A percentile compares a stretch with the other conserved stretches of the same genome.
Conservation (phyloP, 495 filamentous ascomycete genomes). For the Podospora australis region DNA sequence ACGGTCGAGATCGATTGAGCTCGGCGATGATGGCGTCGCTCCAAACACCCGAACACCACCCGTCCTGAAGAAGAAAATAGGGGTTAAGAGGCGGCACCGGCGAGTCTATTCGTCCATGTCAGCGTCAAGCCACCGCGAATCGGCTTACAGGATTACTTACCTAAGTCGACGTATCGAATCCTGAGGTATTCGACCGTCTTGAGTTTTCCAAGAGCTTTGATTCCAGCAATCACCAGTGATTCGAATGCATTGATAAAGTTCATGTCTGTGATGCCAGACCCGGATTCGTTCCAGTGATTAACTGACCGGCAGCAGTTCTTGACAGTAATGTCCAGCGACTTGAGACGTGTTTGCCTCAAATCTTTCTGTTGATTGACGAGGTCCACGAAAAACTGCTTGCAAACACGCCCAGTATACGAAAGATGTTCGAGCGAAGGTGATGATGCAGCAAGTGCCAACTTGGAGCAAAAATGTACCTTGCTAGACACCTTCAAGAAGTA, state of each 20-base stretch:
- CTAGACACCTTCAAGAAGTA: slow-evolving; percentile 50
- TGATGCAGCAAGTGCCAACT: slow-evolving; percentile 45
- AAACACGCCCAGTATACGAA: slow-evolving; percentile 61
- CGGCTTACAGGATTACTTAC: too few species aligned
- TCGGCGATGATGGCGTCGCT: slow-evolving; percentile 55
- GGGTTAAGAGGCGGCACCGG: slow-evolving; percentile 56
- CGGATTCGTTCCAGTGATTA: slow-evolving; percentile 47
- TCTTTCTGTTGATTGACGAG: slow-evolving; percentile 35
- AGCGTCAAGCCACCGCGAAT: too few species aligned
- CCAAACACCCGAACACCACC: slow-evolving; percentile 60
- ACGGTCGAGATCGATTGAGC: slow-evolving; percentile 47
- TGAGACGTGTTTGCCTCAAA: slow-evolving; percentile 42
- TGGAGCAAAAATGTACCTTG: slow-evolving; percentile 52
- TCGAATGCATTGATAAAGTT: slow-evolving; percentile 63
- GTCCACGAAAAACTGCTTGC: slow-evolving; percentile 50
- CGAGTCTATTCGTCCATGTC: too few species aligned
- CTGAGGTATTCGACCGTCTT: slow-evolving; percentile 50
- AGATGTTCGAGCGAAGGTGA: slow-evolving; percentile 55
- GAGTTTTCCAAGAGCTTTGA: slow-evolving; percentile 50
- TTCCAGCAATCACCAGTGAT: slow-evolving; percentile 51
- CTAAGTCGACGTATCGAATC: slow-evolving; percentile 67
- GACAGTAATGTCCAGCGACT: slow-evolving; percentile 60
- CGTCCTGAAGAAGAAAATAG: slow-evolving; percentile 53
- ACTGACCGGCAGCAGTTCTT: slow-evolving; percentile 61
- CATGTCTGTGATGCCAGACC: slow-evolving; percentile 60